Base-by-base conservation (phyloP, 192 early-diverging fungal genomes). In the Cetraspora pellucida region DNA sequence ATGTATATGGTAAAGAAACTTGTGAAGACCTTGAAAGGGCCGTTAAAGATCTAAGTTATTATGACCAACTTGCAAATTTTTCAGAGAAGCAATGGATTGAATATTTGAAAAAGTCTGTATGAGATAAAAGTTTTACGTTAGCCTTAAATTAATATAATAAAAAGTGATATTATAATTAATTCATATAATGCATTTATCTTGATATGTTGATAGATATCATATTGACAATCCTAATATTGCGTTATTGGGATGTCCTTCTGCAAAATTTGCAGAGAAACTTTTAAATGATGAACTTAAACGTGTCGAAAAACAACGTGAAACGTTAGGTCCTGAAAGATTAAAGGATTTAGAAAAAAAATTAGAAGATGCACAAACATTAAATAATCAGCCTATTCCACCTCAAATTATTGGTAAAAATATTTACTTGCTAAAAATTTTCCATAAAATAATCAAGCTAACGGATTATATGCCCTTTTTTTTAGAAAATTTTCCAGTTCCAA, bases 181-280 rank as follows among this genome's bases (percentile, higher is more conserved):
- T 37, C 37, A 37, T 7, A 37, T 7, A 2, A 37, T 37, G 37
- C 1, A 37, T 37, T 7, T 37, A 37, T 37, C 37, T 37, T 37
- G 7, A 37, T 37, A 37, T 37, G 37, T 65, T 5, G 45, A 45
- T 79, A 86, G 84, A 46, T 87, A 85, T 71, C 83, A 82, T 64
- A 66, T 88, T 49, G 73, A 85, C 72, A 74, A 70, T n/a, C 77
- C 76, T 19, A 80, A 82, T 61, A 84, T 86, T 6, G 84, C 79
- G 13, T 76, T 90, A 28, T 59, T 88, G 45, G 89, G 81, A 25
- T 85, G 85, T 65, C 89, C 89, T 6, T 90, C 89, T 2, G 86
- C 87, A 14, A 74, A 77, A 16, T 85, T 87, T 64, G 87, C 89
- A 1, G 77, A 84, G 14, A 82, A 85, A 44, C 77, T 84, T 44